Evolutionary conservation across 176 grass and related monocot genomes (phyloP).

Genomic region (Cenchrus purpureus): DNA sequence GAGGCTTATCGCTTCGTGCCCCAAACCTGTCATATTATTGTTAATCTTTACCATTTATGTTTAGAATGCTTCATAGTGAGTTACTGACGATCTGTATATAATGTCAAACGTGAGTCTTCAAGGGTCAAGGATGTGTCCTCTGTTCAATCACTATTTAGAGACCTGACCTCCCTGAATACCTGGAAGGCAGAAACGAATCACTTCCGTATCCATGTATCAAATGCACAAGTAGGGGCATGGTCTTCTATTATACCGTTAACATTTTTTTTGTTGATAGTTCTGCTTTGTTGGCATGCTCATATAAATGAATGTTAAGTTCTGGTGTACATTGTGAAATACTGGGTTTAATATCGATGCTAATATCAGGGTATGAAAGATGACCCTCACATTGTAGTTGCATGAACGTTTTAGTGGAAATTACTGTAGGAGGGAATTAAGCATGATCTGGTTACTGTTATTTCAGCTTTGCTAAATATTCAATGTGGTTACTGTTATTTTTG

Average conservation of each 20-base stretch:
- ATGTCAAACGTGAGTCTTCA: neutral
- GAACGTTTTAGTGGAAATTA: neutral
- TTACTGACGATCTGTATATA: neutral
- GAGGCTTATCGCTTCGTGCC: conserved; percentile 1
- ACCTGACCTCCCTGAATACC: neutral
- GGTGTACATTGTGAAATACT: neutral
- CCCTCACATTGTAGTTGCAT: neutral
- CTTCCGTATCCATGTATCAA: neutral
- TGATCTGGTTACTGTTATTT: neutral
- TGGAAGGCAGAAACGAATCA: neutral
- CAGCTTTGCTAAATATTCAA: neutral
- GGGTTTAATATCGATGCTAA: neutral
- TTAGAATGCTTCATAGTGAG: neutral
- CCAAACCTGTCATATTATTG: neutral
- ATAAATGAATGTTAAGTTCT: neutral
- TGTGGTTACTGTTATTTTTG: neutral
- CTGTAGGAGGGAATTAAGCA: neutral
- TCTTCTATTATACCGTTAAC: neutral
- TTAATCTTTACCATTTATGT: conserved; percentile 14
- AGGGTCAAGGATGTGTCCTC: neutral
- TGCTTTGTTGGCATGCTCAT: neutral
- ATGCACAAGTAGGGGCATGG: neutral
- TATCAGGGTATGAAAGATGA: neutral
- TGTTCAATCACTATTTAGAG: neutral
- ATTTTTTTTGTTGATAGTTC: conserved; percentile 25